These are phyloP conservation scores for Lachnellula arida DNA, from an alignment of 2,329 filamentous ascomycete species.

Conservation along the genomic window DNA sequence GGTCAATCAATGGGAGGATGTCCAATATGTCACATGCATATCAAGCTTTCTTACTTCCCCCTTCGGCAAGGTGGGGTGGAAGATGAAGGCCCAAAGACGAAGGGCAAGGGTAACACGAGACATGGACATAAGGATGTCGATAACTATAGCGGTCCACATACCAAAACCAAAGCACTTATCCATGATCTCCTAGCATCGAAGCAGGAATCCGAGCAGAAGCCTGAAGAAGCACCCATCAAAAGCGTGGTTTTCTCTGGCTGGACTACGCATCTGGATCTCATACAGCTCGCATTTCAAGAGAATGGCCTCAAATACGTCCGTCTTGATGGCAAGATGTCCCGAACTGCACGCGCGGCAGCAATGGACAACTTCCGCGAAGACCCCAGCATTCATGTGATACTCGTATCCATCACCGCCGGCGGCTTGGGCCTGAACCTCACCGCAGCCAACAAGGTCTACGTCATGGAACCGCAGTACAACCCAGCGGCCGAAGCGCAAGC, in stretches of 20 bases:
- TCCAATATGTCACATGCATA: conserved; percentile 60
- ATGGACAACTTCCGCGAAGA: conserved; percentile 77
- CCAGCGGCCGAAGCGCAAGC: conserved; percentile 93
- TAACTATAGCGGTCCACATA: conserved; percentile 79
- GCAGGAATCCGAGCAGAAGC: conserved; percentile 54
- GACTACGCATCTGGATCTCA: conserved; percentile 91
- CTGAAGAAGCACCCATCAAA: conserved; percentile 66
- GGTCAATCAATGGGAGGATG: conserved; percentile 50
- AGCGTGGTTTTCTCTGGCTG: conserved; percentile 95
- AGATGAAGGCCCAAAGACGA: conserved; percentile 27
- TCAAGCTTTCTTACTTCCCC: conserved; percentile 61
- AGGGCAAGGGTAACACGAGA: conserved; percentile 35
- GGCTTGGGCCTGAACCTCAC: conserved; percentile 90
- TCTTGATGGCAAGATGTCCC: conserved; percentile 87
- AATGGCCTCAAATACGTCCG: conserved; percentile 66
- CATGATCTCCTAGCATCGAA: conserved; percentile 65
- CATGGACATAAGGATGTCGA: conserved; percentile 53
- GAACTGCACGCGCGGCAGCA: conserved; percentile 66
- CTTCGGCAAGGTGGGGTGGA: conserved; percentile 48
- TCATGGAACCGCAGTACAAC: conserved; percentile 99
- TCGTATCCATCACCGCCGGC: conserved; percentile 89
- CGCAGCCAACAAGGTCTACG: conserved; percentile 78
- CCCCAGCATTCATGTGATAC: conserved; percentile 66
- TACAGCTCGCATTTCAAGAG: conserved; percentile 71
- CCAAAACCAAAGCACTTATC: conserved; percentile 81